Evolutionary conservation across 106 monocot species (phyloP).

Genomic region (Dioscorea zingiberensis): DNA sequence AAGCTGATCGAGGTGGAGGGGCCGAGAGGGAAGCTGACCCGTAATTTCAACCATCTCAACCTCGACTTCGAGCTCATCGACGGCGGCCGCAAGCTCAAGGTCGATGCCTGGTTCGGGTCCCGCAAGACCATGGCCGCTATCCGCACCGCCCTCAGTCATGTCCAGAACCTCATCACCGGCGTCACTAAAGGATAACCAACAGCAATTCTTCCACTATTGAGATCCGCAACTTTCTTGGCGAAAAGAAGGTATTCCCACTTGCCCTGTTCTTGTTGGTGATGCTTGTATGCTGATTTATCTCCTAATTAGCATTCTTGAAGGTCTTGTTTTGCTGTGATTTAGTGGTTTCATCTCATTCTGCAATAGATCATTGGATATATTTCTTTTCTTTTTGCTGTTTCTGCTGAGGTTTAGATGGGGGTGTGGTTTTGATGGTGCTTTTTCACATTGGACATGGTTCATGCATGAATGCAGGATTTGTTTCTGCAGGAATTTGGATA

Average conservation of each 20-base stretch:
- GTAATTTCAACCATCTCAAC: conserved; percentile 77
- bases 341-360: no score
- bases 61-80: conserved; percentile 75
- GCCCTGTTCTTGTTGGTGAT: background rate
- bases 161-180: conserved; percentile 68
- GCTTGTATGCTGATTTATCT: no score
- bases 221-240: conserved; percentile 81
- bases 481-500: no score
- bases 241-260: conserved; percentile 50
- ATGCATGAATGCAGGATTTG: no score
- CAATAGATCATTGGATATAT: no score
- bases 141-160: conserved; percentile 73
- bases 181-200: conserved; percentile 61
- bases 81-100: conserved; percentile 48
- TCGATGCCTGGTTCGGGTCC: conserved; percentile 77
- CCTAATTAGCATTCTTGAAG: no score
- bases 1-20: conserved; percentile 70
- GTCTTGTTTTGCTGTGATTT: no score
- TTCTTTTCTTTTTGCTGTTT: background rate
- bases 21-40: conserved; percentile 71
- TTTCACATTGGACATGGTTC: no score
- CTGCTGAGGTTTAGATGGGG: background rate
- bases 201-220: conserved; percentile 39
- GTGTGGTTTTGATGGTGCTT: no score
- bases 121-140: conserved; percentile 67